Conservation (phyloP, 306 rosid species). For the Cucurbita argyrosperma region DNA sequence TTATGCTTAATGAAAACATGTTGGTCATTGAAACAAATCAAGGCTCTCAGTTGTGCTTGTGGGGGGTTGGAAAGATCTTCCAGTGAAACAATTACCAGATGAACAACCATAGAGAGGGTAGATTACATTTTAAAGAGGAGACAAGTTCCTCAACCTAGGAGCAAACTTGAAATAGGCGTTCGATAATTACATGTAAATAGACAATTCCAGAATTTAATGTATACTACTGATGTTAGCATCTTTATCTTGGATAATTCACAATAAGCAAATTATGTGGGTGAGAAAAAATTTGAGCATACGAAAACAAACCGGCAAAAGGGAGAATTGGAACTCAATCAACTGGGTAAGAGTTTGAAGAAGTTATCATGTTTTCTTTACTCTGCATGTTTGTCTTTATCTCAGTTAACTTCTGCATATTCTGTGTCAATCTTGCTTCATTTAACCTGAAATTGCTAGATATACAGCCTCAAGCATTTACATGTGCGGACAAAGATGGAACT, state of each 20-base stretch:
- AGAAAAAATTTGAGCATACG: not conserved
- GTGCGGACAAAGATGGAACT: constrained; percentile 62
- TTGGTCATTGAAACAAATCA: not conserved
- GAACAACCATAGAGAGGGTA: not conserved
- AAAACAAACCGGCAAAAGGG: not conserved
- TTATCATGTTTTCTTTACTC: not conserved
- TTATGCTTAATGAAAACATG: not conserved
- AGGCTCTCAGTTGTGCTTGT: not conserved
- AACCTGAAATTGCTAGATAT: constrained; percentile 13
- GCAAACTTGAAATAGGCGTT: not conserved
- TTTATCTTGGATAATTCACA: not conserved
- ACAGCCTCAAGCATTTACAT: constrained; percentile 65
- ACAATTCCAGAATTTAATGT: not conserved
- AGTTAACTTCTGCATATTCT: not conserved
- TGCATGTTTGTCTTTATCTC: not conserved
- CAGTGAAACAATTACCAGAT: not conserved
- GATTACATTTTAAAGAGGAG: not conserved
- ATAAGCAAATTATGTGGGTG: not conserved
- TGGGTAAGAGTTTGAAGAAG: not conserved
- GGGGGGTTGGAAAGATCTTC: not conserved
- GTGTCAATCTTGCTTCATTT: constrained; percentile 8
- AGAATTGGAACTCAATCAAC: not conserved
- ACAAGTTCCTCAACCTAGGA: not conserved
- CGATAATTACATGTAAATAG: not conserved
- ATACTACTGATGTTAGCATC: not conserved